Conservation (phyloP, 1,284 basidiomycete genomes). For the Moesziomyces sp. region DNA sequence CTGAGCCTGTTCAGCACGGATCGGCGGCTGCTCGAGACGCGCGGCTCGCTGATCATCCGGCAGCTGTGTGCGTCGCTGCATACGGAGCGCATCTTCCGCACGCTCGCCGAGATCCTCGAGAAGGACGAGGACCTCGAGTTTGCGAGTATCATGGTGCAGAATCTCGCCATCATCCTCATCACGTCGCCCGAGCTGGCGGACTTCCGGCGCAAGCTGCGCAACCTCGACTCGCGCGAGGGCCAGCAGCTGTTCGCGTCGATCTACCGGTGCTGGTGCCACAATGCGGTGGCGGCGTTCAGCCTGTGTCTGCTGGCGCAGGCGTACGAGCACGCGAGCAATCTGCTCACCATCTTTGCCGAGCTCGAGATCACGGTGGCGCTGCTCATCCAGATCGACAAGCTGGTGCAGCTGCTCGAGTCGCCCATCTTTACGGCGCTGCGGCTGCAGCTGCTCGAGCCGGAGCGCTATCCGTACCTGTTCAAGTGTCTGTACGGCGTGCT, state of each 20-base stretch:
- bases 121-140: conserved; percentile 99
- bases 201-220: conserved; percentile 90
- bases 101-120: conserved; percentile 95
- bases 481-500: conserved; percentile 97
- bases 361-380: conserved; percentile 94
- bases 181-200: conserved; percentile 94
- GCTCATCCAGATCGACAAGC: conserved; percentile 95
- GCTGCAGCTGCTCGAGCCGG: conserved; percentile 94
- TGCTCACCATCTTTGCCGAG: conserved; percentile 93
- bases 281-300: conserved; percentile 94
- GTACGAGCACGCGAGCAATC: conserved; percentile 96
- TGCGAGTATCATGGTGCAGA: conserved; percentile 95
- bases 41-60: conserved; percentile 94
- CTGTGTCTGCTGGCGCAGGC: conserved; percentile 96
- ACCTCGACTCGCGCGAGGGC: conserved; percentile 86
- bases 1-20: conserved; percentile 96
- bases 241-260: conserved; percentile 90
- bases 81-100: conserved; percentile 93
- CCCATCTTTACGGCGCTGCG: conserved; percentile 99
- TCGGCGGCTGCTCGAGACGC: conserved; percentile 84
- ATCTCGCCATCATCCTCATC: conserved; percentile 94
- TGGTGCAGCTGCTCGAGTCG: conserved; percentile 96
- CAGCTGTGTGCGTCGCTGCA: conserved; percentile 94
- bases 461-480: conserved; percentile 93
- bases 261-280: conserved; percentile 98